A percentile compares a stretch with the other conserved stretches of the same genome.
Evolutionary conservation across 2,329 filamentous ascomycete species (phyloP).

Genomic region (Colletotrichum musae): DNA sequence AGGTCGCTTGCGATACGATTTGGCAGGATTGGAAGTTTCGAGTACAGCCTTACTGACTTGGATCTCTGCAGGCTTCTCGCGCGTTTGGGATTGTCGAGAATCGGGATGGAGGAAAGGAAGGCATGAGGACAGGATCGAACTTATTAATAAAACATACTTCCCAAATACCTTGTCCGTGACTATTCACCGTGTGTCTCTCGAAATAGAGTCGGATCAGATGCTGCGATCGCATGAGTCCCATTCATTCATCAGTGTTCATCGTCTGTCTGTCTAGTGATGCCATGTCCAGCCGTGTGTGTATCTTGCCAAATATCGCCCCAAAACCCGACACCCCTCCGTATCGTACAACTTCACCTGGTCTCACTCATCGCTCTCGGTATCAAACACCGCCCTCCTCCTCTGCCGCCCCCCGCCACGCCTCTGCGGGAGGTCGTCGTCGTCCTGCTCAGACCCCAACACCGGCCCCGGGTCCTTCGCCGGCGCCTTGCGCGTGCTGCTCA

Average conservation of each 20-base stretch:
- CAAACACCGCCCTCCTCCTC: conserved; percentile 37
- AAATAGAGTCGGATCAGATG: neutral
- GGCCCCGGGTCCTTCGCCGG: neutral
- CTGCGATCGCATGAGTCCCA: conserved; percentile 19
- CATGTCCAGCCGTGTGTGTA: neutral
- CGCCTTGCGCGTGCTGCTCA: conserved; percentile 20
- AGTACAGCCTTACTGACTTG: conserved; percentile 17
- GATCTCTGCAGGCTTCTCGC: neutral
- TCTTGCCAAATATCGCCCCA: neutral
- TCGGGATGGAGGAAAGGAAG: neutral
- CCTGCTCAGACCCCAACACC: conserved; percentile 27
- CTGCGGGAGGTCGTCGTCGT: conserved; percentile 26
- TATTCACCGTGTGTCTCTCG: too few species aligned
- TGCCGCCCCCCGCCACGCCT: conserved; percentile 12
- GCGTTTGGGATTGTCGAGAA: neutral
- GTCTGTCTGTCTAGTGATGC: conserved; percentile 1
- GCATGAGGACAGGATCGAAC: too few species aligned
- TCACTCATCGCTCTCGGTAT: conserved; percentile 46
- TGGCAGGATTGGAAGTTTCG: neutral
- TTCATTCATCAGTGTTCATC: conserved; percentile 22
- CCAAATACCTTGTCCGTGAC: too few species aligned
- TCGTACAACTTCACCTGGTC: neutral
- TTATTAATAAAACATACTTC: too few species aligned
- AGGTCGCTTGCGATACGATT: neutral
- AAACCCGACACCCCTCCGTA: neutral